phyloP scores from a whole-genome alignment of 495 filamentous ascomycete species.

The Collariella sp. region DNA sequence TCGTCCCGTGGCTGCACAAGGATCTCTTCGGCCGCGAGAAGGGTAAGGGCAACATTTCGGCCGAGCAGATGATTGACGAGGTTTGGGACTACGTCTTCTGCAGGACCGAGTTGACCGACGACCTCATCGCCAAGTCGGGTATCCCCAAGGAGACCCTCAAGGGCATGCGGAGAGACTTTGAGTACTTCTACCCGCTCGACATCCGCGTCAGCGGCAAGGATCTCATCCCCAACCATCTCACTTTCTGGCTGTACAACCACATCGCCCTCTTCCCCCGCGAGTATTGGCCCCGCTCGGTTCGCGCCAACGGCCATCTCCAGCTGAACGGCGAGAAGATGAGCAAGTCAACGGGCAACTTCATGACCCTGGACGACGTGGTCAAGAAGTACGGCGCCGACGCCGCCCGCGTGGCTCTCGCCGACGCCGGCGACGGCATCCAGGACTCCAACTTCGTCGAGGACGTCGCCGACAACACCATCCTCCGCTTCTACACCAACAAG shows the following conservation, averaged over 20 bases:
- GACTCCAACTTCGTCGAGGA: slow-evolving; percentile 97
- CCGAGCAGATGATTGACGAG: slow-evolving; percentile 90
- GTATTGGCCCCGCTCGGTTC: slow-evolving; percentile 76
- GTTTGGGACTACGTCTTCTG: slow-evolving; percentile 93
- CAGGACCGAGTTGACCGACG: slow-evolving; percentile 52
- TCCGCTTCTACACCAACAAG: slow-evolving; percentile 75
- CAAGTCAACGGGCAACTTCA: slow-evolving; percentile 92
- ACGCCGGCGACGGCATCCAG: slow-evolving; percentile 87
- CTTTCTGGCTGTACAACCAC: slow-evolving; percentile 95
- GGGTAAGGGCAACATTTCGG: slow-evolving; percentile 55
- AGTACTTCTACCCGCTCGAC: slow-evolving; percentile 95
- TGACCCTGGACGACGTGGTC: slow-evolving; percentile 78
- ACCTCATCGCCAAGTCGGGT: slow-evolving; percentile 48
- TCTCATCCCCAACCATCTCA: slow-evolving; percentile 81
- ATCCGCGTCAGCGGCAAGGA: slow-evolving; percentile 78
- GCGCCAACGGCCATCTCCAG: slow-evolving; percentile 86
- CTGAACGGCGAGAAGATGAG: slow-evolving; percentile 96
- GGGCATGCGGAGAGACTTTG: slow-evolving; percentile 79
- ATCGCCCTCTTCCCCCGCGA: slow-evolving; percentile 76
- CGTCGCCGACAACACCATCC: slow-evolving; percentile 83
- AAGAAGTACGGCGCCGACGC: slow-evolving; percentile 94
- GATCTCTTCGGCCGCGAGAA: slow-evolving; percentile 62
- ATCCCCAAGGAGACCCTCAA: slow-evolving; percentile 64
- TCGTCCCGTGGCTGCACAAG: slow-evolving; percentile 77
- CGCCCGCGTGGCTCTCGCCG: slow-evolving; percentile 81